phyloP scores from a whole-genome alignment of 345 rosid species.

The Iberis pinnata region DNA sequence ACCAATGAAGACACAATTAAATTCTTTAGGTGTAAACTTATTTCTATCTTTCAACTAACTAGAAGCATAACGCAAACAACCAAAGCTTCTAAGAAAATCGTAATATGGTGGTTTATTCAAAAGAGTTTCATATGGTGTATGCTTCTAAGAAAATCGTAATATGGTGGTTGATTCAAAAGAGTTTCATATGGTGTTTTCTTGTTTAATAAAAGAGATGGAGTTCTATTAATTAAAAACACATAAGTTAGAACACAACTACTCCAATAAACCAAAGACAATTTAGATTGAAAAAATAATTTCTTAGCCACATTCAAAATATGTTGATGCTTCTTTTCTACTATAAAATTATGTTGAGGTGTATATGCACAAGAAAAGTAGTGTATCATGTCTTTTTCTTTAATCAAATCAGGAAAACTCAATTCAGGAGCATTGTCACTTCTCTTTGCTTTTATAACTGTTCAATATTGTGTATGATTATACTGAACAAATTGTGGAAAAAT shows the following conservation, averaged over 20 bases:
- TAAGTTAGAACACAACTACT: not conserved
- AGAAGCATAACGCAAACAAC: too few species aligned
- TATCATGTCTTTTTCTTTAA: not conserved
- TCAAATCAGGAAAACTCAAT: not conserved
- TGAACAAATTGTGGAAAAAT: not conserved
- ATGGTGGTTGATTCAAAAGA: not conserved
- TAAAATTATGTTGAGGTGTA: too few species aligned
- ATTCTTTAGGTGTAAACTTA: too few species aligned
- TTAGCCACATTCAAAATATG: too few species aligned
- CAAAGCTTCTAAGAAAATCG: not conserved
- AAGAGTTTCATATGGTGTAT: not conserved
- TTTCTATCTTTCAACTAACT: too few species aligned
- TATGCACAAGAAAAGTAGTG: not conserved
- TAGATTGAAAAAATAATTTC: not conserved
- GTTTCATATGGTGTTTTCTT: not conserved
- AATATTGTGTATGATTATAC: not conserved
- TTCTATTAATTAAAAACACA: not conserved
- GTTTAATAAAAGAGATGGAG: not conserved
- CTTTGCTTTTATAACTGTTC: not conserved
- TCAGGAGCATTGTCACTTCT: not conserved
- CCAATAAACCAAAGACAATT: not conserved
- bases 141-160: too few species aligned
- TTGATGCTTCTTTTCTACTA: too few species aligned
- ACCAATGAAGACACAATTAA: too few species aligned
- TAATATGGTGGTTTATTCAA: too few species aligned